Base-by-base conservation (phyloP, 2,329 filamentous ascomycete genomes). In the Aspergillus felis region DNA sequence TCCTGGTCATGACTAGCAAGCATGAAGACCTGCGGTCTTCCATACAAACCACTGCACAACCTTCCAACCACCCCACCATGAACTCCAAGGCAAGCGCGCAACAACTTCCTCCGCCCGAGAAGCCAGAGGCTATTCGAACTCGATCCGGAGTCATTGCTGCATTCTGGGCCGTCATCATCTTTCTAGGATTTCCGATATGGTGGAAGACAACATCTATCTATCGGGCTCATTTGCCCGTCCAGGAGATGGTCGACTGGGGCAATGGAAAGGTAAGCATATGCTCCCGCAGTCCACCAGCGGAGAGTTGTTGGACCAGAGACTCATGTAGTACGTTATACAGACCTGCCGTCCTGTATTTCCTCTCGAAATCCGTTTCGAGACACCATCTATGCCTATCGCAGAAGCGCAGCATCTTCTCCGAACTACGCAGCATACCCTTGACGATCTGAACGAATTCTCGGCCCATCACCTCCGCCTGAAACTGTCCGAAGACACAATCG, bases 131-230 rank as follows among this genome's bases (percentile, higher is more conserved):
- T 61, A 79, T 88, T 53, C 84, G 84, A 69, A 84, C 88, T 57
- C 87, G 94, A 55, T 84, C 85, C 50, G 81, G 81, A 61, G 88
- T 97, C 52, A 87, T 99, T 61, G 73, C 90, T 60, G 93, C 93
- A 8, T 97, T 97, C 75, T 99, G 94, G 94, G 79, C 86, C 4
- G 86, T 97, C 41, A 90, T 96, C 6, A 72, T 96, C 6, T 83
- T 88, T 29, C 77, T 99, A 5, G 94, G 94, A 2, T 74, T 99
- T 63, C 94, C 94, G 57, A 88, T 96, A 83, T 99, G 94, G 94
- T 95, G 91, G 87, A 87, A 87, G 73, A 97, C 94, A 0, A 99
- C 94, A 3, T 89, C 90, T 0, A 96, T 97, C 55, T 92, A 96
- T 74, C 85, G 94, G 55, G 92, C 93, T 12, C 83, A 87, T 48